Evolutionary conservation across 225 moss, liverwort and hornwort species (phyloP).

Genomic region (Bryoerythrophyllum caledonicum): DNA sequence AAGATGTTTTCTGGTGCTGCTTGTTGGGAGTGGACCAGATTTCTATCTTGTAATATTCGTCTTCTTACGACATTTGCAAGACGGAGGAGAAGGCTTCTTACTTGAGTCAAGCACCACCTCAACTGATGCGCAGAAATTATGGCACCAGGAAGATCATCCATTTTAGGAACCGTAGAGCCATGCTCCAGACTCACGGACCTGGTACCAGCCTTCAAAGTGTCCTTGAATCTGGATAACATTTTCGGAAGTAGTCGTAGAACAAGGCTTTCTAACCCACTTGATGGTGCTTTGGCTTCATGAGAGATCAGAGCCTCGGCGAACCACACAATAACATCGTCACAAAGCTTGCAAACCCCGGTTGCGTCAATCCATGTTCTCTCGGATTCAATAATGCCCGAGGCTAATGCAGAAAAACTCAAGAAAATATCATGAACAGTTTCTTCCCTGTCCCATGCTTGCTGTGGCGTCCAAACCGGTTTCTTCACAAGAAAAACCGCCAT

Average conservation of each 20-base stretch:
- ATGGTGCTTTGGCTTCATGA: constrained; percentile 22
- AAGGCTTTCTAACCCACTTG: constrained; percentile 28
- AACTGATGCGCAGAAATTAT: constrained; percentile 84
- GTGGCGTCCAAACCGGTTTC: constrained; percentile 35
- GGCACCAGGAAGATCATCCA: constrained; percentile 60
- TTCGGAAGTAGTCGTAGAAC: constrained; percentile 50
- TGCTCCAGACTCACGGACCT: constrained; percentile 37
- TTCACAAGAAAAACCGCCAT: constrained; percentile 57
- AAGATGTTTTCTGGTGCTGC: neutral
- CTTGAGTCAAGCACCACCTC: constrained; percentile 81
- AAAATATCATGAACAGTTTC: constrained; percentile 48
- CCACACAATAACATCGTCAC: constrained; percentile 37
- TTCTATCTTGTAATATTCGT: neutral
- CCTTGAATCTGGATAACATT: constrained; percentile 61
- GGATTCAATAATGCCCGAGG: constrained; percentile 53
- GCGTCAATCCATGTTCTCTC: constrained; percentile 47
- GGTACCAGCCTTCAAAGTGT: constrained; percentile 60
- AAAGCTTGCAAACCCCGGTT: constrained; percentile 49
- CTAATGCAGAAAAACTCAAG: constrained; percentile 66
- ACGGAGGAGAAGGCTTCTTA: constrained; percentile 18
- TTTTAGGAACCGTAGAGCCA: constrained; percentile 26
- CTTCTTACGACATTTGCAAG: neutral
- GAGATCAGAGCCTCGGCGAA: constrained; percentile 43
- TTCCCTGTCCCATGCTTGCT: constrained; percentile 33
- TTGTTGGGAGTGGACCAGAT: neutral